Conservation (phyloP, 257 asterid species). For the Solanum medicagineum region DNA sequence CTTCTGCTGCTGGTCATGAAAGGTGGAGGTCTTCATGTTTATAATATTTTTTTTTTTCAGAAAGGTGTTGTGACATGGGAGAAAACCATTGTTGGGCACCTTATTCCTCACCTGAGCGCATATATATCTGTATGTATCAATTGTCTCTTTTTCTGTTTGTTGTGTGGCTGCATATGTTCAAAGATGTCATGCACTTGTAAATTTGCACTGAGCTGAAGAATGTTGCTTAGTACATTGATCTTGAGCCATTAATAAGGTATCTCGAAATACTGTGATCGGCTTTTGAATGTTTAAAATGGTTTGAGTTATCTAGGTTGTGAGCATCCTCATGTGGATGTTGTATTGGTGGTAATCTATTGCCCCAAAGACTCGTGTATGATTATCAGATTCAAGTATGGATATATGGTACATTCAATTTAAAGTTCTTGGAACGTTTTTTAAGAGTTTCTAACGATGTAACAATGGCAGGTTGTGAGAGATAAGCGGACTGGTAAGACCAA, state of each 20-base stretch:
- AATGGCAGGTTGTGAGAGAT: not conserved
- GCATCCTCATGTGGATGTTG: not conserved
- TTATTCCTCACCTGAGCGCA: not conserved
- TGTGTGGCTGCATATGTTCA: not conserved
- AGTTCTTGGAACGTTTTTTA: not conserved
- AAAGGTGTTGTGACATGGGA: not conserved
- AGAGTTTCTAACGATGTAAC: not conserved
- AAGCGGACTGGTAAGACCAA: too few species aligned
- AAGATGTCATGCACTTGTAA: not conserved
- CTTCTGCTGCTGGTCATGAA: too few species aligned
- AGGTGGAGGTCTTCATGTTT: too few species aligned
- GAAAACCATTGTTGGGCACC: not conserved
- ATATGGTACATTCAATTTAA: not conserved
- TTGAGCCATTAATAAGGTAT: not conserved
- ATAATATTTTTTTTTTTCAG: too few species aligned
- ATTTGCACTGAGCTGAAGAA: not conserved
- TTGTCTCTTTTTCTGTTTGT: not conserved
- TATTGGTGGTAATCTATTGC: not conserved
- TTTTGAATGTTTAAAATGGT: not conserved
- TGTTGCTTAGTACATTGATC: not conserved
- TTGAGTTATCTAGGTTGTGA: not conserved
- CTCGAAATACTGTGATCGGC: not conserved
- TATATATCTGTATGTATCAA: not conserved
- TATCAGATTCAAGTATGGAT: not conserved
- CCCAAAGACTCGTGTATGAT: not conserved